These are phyloP conservation scores for Naganishia vishniacii DNA, from an alignment of 768 basidiomycete genomes.

Conservation along the genomic window DNA sequence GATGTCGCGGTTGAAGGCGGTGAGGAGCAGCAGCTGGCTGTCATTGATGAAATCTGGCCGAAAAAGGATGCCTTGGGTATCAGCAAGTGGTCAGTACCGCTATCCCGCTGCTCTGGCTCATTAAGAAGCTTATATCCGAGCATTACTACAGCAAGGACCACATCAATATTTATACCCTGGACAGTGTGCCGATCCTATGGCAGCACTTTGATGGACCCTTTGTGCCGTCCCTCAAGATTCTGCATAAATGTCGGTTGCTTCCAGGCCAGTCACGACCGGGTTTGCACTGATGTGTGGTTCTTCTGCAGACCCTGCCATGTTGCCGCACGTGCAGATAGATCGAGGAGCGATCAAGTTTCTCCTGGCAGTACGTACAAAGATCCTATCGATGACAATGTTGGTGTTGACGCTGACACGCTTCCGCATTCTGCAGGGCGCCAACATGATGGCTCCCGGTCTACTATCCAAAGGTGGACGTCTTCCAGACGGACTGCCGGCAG, in stretches of 20 bases:
- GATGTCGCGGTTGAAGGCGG: constrained; percentile 30
- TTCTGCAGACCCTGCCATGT: constrained; percentile 74
- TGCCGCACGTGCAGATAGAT: constrained; percentile 84
- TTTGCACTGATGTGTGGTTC: too few relatives aligned
- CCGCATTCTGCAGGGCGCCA: too few relatives aligned
- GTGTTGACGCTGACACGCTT: background rate
- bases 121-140: background rate
- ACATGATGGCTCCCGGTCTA: constrained; percentile 66
- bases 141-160: constrained; percentile 71
- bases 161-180: constrained; percentile 83
- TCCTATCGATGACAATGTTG: background rate
- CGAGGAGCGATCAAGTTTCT: constrained; percentile 97
- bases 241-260: constrained; percentile 77
- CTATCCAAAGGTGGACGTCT: constrained; percentile 86
- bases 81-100: constrained; percentile 78
- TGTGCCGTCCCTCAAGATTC: constrained; percentile 76
- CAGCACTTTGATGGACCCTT: constrained; percentile 94
- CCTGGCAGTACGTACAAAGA: constrained; percentile 57
- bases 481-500: constrained; percentile 66
- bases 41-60: constrained; percentile 86
- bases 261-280: background rate
- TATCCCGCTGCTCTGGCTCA: too few relatives aligned
- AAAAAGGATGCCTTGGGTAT: constrained; percentile 93
- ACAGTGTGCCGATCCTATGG: constrained; percentile 83
- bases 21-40: constrained; percentile 56